Evolutionary conservation across 2,329 filamentous ascomycete species (phyloP), one percentile per base, ranked within the genome.

Genomic region (Calonectria multiphialidica): DNA sequence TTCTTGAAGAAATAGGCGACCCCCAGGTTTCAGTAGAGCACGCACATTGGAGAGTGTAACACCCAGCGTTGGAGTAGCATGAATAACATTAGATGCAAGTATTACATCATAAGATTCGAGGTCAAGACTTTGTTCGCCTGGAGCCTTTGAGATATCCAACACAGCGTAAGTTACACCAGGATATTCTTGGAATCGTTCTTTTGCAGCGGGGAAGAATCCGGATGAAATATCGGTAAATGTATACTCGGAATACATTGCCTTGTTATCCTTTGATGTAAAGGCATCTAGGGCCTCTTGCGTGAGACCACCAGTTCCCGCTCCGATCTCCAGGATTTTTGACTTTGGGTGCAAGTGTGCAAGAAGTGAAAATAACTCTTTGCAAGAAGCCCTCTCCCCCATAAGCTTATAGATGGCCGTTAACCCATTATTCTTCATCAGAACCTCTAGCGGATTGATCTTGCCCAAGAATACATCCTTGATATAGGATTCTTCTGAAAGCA

Each of bases 101-200:
- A 84, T 66, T 2, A 83, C 66, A 50, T 83, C 82, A 64, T 79
- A 83, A 0, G 69, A 71, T 0, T 67, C 68, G 0, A 62, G 61
- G 5, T 79, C 75, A 50, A 81, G 82, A 0, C 80, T 81, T 45
- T 83, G 81, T 5, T 75, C 74, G 2, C 72, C 2, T 0, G 81
- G 78, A 37, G 80, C 75, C 12, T 73, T 73, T 65, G 81, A 75
- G 28, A 84, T 78, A 55, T 86, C 81, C 5, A 86, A 77, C 1
- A 66, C 64, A 18, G 74, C 63, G 50, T 81, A 82, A 1, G 76
- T 72, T 16, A 81, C 72, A 18, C 68, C 71, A 10, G 61, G 61
- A 16, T 76, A 72, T 8, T 71, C 30, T 9, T 59, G 21, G 64
- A 79, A 74, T 8, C 70, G 47, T 10, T 79, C 74, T 57, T 73